Base-by-base conservation (phyloP, 75 land plant genomes). In the Selaginella tamariscina region DNA sequence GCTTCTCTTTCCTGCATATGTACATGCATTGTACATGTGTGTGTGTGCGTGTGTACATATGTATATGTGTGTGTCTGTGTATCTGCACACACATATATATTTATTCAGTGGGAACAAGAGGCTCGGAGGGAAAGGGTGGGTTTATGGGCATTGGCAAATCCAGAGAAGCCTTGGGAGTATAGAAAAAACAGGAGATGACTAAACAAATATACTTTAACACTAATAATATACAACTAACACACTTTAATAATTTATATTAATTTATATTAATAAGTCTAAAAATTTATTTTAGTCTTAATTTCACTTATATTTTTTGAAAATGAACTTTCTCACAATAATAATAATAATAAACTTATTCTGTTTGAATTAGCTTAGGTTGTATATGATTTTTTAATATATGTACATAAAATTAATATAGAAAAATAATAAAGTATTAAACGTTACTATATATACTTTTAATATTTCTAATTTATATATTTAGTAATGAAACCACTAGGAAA, bases 91-190 rank as follows among this genome's bases (percentile, higher is more conserved):
- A 59, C 21, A 59, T 24, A 65, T 65, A 65, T 24, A 65, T 29
- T 27, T 29, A 24, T 29, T 0, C 55, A 92, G 97, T 92, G 97
- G 97, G 89, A 92, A 69, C 65, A 76, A 24, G 82, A 81, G 56
- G 97, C 97, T 39, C 70, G 83, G 49, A 77, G 76, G 27, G 78
- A 72, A 33, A 69, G 94, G 21, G 60, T 83, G 31, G 97, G 94
- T 0, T 66, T 92, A 31, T 92, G 97, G 97, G 87, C 84, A 30
- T 49, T 75, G 22, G 31, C 82, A n/a, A 80, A 92, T 66, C 90
- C 95, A 9, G 83, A 84, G 39, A 79, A 82, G 75, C 95, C 95
- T 68, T 93, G 98, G 98, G 95, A 89, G 54, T 93, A 85, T 78
- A 79, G 91, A 32, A 84, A 81, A 77, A 69, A 74, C 32, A 56